Base-by-base conservation (phyloP, 2,329 filamentous ascomycete species). In the Nemania diffusa region DNA sequence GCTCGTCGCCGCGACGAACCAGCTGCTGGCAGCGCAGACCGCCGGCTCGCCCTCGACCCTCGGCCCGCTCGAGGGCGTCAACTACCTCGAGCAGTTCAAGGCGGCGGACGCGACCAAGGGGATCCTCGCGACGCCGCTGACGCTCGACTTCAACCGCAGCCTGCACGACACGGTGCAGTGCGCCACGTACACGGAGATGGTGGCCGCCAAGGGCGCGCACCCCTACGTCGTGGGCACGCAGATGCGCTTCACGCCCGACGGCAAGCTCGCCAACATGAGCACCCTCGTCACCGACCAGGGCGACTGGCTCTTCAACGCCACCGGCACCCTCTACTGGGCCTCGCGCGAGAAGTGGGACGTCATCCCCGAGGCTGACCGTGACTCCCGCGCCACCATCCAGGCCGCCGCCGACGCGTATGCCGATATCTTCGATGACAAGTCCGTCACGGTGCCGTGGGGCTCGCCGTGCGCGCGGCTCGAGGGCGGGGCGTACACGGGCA, bases 221-320 rank as follows among this genome's bases (percentile, higher is more conserved):
- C 80, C 79, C 6, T 80, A 81, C 65, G 80, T 81, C 24, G 72
- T 81, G 60, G 79, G 78, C 53, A 77, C 76, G 24, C 80, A 80
- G 69, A 71, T 80, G 65, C 74, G 73, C 65, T 75, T 78, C 59
- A 67, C 68, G 27, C 66, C 73, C 69, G 63, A 70, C 62, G 62
- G 67, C 48, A 69, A 73, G 57, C 69, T 79, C 71, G 51, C 69
- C 37, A 74, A 78, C 64, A 70, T 79, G 62, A 77, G 75, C 66
- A 71, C 74, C 20, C 71, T 80, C 48, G 73, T 79, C 51, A 79
- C 78, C 5, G 77, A 77, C 62, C 69, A 66, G 57, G 78, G 78
- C 42, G 78, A 79, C 72, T 81, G 79, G 79, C 74, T 79, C n/a
- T 81, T 81, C 72, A 79, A 80, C 61, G 77, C 78, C 9, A 73